Evolutionary conservation across 768 basidiomycete species (phyloP).

Genomic region (Pleurotus tuber-regium): DNA sequence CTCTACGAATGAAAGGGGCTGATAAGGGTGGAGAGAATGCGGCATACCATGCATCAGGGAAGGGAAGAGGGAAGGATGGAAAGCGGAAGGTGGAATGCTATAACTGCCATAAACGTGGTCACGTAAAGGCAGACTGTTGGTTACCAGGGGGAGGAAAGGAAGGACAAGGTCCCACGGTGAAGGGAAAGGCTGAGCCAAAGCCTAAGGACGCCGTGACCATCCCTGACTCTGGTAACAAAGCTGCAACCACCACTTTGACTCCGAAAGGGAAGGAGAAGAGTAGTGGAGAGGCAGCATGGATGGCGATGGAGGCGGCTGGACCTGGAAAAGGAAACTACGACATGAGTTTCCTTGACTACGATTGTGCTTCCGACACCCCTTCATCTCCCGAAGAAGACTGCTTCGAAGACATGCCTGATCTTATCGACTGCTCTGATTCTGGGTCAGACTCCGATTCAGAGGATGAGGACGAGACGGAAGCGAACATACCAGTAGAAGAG

Average conservation of each 20-base stretch:
- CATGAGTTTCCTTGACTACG: background rate
- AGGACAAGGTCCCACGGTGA: slow-evolving; percentile 15
- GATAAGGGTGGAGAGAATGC: slow-evolving; percentile 24
- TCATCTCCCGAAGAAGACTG: background rate
- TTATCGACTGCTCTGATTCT: background rate
- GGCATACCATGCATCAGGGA: slow-evolving; percentile 18
- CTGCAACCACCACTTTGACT: slow-evolving; percentile 7
- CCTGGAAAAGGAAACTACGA: background rate
- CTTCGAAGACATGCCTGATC: background rate
- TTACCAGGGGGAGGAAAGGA: slow-evolving; percentile 19
- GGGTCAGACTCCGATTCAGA: slow-evolving; percentile 6
- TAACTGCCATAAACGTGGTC: slow-evolving; percentile 27
- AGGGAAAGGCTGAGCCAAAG: slow-evolving; percentile 16
- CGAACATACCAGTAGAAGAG: background rate
- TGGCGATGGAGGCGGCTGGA: background rate
- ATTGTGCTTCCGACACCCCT: background rate
- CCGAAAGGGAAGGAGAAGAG: background rate
- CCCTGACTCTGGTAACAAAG: slow-evolving; percentile 14
- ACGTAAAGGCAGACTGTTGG: slow-evolving; percentile 23
- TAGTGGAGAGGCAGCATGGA: background rate
- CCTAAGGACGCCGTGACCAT: background rate
- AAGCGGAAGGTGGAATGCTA: slow-evolving; percentile 21
- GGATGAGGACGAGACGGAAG: background rate
- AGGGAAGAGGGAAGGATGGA: background rate
- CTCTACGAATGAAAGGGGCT: slow-evolving; percentile 15